Base-by-base conservation (phyloP, 2,329 filamentous ascomycete species). In the Tothia fuscella region DNA sequence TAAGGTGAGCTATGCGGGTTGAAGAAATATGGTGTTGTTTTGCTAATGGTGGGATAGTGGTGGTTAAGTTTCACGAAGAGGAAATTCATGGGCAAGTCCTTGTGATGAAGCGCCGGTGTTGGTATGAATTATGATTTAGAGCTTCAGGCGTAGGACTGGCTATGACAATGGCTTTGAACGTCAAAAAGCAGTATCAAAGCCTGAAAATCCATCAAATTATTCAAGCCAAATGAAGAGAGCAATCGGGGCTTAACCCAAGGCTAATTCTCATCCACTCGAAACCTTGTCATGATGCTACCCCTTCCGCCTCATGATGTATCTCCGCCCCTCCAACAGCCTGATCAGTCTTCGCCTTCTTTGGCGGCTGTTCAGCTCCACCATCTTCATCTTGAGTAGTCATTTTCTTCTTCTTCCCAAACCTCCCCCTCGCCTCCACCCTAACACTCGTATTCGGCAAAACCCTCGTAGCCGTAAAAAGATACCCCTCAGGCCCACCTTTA, bases 1-100 rank as follows among this genome's bases (percentile, higher is more conserved):
- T 49, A 78, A 79, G n/a, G n/a, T 66, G 71, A 72, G 53, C 7
- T 33, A 38, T 25, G 26, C 28, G 28, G 26, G 26, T 29, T 41
- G 9, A 20, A 44, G 21, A 24, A 30, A 34, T 38, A 41, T n/a
- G 22, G 28, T 30, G 20, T 19, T 16, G 9, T n/a, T 28, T 24
- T 44, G 50, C 57, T 59, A 47, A 58, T 44, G n/a, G 13, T 74
- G 68, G 76, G 93, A n/a, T n/a, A n/a, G 78, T 96, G 89, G 85
- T 98, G 91, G 91, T 66, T 98, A 61, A 96, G 91, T 71, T 98
- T 95, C 62, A 85, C 84, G 41, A 96, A 96, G 79, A 80, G 91
- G 67, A 95, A 95, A 77, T 98, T 98, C 60, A 96, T 98, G 91
- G 88, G 88, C 61, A 96, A 96, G 77, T 57, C 64, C 40, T 49